Evolutionary conservation across 2,329 filamentous ascomycete genomes (phyloP).

Genomic region (Phyllosticta citriasiana): DNA sequence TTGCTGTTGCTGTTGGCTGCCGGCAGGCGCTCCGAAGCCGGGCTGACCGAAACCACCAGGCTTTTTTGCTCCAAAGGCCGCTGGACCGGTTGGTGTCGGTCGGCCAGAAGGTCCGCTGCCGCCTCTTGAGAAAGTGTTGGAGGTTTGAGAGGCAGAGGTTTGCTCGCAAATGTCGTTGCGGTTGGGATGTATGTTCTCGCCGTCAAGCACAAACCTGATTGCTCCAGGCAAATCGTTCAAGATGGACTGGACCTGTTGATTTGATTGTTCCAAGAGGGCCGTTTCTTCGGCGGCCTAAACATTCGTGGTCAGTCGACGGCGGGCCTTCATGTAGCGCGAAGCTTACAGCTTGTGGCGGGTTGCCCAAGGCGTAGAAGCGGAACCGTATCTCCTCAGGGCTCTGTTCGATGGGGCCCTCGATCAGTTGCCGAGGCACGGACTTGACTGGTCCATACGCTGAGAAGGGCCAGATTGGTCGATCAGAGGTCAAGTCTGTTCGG

Average conservation of each 20-base stretch:
- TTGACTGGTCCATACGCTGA: conserved; percentile 74
- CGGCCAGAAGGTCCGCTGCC: background rate
- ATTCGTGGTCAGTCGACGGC: no score
- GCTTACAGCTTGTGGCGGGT: conserved; percentile 43
- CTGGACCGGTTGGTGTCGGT: background rate
- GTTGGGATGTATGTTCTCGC: conserved; percentile 25
- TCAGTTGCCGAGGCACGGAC: conserved; percentile 70
- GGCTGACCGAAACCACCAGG: conserved; percentile 2
- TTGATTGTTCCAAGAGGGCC: background rate
- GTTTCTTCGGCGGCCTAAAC: conserved; percentile 10
- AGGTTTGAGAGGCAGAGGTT: background rate
- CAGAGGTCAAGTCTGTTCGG: conserved; percentile 52
- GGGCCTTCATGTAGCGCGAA: background rate
- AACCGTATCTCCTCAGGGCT: conserved; percentile 81
- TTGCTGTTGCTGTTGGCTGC: background rate
- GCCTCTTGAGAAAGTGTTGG: background rate
- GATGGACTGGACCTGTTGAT: conserved; percentile 60
- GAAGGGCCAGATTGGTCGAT: conserved; percentile 74
- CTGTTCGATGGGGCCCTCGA: conserved; percentile 71
- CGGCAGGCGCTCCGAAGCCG: background rate
- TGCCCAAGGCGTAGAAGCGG: conserved; percentile 60
- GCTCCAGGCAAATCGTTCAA: conserved; percentile 62
- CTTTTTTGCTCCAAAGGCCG: conserved; percentile 2
- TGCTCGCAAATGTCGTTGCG: conserved; percentile 13
- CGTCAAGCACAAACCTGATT: conserved; percentile 26